These are phyloP conservation scores for Voacanga thouarsii DNA, from an alignment of 257 asterid genomes.

Conservation along the genomic window DNA sequence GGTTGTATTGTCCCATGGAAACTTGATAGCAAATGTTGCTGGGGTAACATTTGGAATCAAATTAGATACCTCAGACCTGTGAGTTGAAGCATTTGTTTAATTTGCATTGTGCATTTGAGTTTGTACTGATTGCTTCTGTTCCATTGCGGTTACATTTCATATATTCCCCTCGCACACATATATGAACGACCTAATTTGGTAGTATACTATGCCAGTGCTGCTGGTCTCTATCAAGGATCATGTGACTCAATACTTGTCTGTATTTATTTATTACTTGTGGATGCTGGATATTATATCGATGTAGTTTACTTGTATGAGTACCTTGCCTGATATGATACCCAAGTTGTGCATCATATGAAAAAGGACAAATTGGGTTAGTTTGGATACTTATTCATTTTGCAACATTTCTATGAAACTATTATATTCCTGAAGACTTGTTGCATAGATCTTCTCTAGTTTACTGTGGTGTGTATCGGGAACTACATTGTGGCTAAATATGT, in stretches of 20 bases:
- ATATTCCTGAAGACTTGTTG: background rate
- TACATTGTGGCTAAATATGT: background rate
- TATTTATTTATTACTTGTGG: background rate
- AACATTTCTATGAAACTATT: no score
- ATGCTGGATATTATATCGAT: background rate
- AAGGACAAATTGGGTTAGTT: no score
- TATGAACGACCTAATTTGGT: conserved; percentile 74
- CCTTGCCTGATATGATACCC: background rate
- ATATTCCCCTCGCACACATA: conserved; percentile 95
- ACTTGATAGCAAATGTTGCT: conserved; percentile 76
- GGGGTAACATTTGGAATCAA: conserved; percentile 51
- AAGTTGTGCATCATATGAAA: background rate
- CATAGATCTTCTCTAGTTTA: background rate
- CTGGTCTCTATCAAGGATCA: conserved; percentile 96
- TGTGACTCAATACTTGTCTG: conserved; percentile 11
- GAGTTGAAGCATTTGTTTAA: conserved; percentile 34
- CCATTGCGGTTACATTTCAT: conserved; percentile 69
- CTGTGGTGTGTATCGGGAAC: background rate
- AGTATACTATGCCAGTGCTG: conserved; percentile 57
- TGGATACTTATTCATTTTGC: background rate
- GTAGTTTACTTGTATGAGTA: background rate
- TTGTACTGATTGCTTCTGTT: background rate
- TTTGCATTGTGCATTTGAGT: background rate
- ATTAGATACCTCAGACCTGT: conserved; percentile 75
- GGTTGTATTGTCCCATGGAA: conserved; percentile 75